phyloP scores from a whole-genome alignment of 306 rosid genomes.

The Crataegus laevigata region DNA sequence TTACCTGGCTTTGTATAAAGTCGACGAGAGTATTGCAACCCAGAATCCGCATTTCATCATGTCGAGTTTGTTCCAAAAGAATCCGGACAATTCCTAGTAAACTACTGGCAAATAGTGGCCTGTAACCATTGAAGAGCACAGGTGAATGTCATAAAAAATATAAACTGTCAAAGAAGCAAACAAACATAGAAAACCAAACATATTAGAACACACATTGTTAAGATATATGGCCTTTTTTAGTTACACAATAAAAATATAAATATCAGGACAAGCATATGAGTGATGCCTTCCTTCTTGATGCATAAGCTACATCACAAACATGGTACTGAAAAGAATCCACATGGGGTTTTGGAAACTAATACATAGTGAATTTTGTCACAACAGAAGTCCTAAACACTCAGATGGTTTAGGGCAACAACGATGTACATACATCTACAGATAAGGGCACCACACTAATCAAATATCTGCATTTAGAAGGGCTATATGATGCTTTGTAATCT shows the following conservation, averaged over 20 bases:
- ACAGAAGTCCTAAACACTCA: too few species aligned
- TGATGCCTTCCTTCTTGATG: not conserved
- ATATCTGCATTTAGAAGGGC: too few species aligned
- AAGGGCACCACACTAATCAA: too few species aligned
- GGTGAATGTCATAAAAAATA: slow-evolving; percentile 15
- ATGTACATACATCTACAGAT: too few species aligned
- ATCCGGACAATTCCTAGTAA: slow-evolving; percentile 67
- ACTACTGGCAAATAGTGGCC: slow-evolving; percentile 78
- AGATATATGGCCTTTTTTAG: not conserved
- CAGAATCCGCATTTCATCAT: slow-evolving; percentile 62
- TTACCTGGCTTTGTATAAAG: slow-evolving; percentile 76
- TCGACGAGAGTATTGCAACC: slow-evolving; percentile 69
- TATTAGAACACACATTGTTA: not conserved
- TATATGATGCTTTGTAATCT: too few species aligned
- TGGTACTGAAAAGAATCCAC: not conserved
- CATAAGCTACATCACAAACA: not conserved
- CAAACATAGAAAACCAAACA: not conserved
- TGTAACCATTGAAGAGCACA: slow-evolving; percentile 36
- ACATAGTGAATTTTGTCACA: too few species aligned
- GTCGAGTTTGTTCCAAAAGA: slow-evolving; percentile 73
- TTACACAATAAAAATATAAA: not conserved
- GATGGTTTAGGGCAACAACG: too few species aligned
- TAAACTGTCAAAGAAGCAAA: not conserved
- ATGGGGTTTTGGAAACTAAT: not conserved
- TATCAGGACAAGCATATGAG: not conserved